These are phyloP conservation scores for Cyberlindnera amylophila DNA, from an alignment of 805 yeast genomes.

Conservation along the genomic window DNA sequence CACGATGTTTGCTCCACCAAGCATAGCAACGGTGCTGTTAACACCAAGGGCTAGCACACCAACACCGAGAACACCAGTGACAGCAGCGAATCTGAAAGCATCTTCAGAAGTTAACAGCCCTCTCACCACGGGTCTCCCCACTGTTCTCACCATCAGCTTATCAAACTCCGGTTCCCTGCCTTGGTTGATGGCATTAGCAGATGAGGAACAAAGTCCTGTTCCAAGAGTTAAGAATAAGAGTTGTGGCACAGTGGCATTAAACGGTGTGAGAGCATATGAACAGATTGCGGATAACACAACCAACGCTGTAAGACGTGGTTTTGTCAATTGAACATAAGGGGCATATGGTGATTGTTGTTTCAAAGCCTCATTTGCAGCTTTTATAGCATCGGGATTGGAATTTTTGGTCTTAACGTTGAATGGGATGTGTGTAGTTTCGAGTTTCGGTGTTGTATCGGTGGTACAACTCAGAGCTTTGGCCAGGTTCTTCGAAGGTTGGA, in stretches of 20 bases:
- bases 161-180: slow-evolving; percentile 93
- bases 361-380: neutral
- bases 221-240: slow-evolving; percentile 75
- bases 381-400: slow-evolving; percentile 9
- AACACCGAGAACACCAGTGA: slow-evolving; percentile 70
- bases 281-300: slow-evolving; percentile 91
- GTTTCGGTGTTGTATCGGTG: slow-evolving; percentile 9
- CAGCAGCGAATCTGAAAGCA: slow-evolving; percentile 77
- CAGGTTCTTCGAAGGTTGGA: slow-evolving; percentile 5
- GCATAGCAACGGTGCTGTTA: slow-evolving; percentile 73
- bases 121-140: slow-evolving; percentile 83
- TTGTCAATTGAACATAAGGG: slow-evolving; percentile 78
- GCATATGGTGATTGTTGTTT: slow-evolving; percentile 32
- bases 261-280: slow-evolving; percentile 89
- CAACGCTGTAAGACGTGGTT: slow-evolving; percentile 82
- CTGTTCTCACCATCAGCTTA: slow-evolving; percentile 80
- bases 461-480: slow-evolving; percentile 27
- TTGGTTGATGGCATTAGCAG: slow-evolving; percentile 97
- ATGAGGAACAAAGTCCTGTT: slow-evolving; percentile 82
- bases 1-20: slow-evolving; percentile 78
- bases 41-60: slow-evolving; percentile 72
- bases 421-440: slow-evolving; percentile 39
- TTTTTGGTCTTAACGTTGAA: slow-evolving; percentile 49
- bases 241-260: slow-evolving; percentile 67
- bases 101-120: slow-evolving; percentile 72